Evolutionary conservation across 2,329 filamentous ascomycete species (phyloP).

Genomic region (Colletotrichum truncatum): DNA sequence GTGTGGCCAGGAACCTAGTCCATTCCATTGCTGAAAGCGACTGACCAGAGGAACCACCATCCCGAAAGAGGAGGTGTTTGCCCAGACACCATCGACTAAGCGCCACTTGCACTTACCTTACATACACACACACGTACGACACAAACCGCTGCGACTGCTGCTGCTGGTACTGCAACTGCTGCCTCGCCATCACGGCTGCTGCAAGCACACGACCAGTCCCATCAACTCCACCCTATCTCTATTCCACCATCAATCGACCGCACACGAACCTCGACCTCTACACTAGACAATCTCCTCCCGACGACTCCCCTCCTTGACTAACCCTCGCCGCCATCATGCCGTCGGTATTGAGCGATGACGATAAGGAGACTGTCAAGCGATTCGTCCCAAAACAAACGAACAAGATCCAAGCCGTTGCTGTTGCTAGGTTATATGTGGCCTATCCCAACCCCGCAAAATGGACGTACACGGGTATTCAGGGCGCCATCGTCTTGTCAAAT

Average conservation of each 20-base stretch:
- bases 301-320: constrained; percentile 5
- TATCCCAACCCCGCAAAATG: constrained; percentile 87
- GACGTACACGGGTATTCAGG: constrained; percentile 94
- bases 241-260: constrained; percentile 28
- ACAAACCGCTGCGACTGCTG: constrained; percentile 15
- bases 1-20: constrained; percentile 9
- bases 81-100: constrained; percentile 23
- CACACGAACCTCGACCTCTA: constrained; percentile 24
- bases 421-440: constrained; percentile 92
- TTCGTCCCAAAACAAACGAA: constrained; percentile 92
- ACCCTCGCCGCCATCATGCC: constrained; percentile 55
- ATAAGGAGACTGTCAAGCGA: constrained; percentile 96
- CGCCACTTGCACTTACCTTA: constrained; percentile 21
- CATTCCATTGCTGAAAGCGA: constrained; percentile 25
- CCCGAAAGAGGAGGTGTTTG: constrained; percentile 28
- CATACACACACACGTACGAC: constrained; percentile 23
- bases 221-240: constrained; percentile 27
- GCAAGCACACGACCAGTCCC: constrained; percentile 22
- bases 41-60: constrained; percentile 20
- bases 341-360: constrained; percentile 84
- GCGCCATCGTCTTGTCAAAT: constrained; percentile 89
- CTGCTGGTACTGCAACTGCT: constrained; percentile 1
- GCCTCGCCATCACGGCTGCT: constrained; percentile 24
- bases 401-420: constrained; percentile 96
- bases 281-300: not conserved